Evolutionary conservation across 208 protist genomes (phyloP).

Genomic region (Wallacemonas sp.): DNA sequence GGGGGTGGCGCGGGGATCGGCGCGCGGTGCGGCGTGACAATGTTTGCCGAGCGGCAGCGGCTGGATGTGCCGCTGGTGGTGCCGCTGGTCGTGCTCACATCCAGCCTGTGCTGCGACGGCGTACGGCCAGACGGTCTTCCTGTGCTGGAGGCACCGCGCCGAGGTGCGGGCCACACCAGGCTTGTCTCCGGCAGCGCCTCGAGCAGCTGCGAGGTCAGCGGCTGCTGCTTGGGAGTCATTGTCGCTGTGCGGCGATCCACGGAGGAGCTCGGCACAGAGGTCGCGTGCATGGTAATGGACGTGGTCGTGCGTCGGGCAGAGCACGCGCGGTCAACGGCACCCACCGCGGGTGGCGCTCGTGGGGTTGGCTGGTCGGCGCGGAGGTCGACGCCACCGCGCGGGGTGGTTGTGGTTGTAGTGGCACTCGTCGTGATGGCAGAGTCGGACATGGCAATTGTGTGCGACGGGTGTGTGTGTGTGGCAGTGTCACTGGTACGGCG

Average conservation of each 20-base stretch:
- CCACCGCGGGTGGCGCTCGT: background rate
- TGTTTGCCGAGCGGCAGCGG: constrained; percentile 1
- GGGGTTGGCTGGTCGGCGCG: background rate
- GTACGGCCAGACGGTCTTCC: constrained; percentile 1
- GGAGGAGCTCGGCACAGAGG: background rate
- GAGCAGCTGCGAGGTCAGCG: constrained; percentile 1
- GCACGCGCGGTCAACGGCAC: background rate
- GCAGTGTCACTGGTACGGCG: no score
- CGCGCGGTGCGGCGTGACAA: constrained; percentile 6
- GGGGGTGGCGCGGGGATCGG: background rate
- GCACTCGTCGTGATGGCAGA: background rate
- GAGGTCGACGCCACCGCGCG: background rate
- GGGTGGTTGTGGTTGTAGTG: background rate
- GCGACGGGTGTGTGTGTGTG: no score
- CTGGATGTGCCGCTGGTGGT: constrained; percentile 5
- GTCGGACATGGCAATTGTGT: background rate
- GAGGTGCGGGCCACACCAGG: constrained; percentile 2
- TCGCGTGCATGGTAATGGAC: constrained; percentile 9
- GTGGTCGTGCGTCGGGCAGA: constrained; percentile 4
- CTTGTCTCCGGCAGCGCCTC: constrained; percentile 1
- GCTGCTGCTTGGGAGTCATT: constrained; percentile 4
- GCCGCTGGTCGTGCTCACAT: background rate
- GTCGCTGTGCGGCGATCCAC: background rate
- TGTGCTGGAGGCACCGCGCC: background rate
- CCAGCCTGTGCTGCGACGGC: background rate